Conservation (phyloP, 179 eudicot genomes). For the Beta lomatogona region DNA sequence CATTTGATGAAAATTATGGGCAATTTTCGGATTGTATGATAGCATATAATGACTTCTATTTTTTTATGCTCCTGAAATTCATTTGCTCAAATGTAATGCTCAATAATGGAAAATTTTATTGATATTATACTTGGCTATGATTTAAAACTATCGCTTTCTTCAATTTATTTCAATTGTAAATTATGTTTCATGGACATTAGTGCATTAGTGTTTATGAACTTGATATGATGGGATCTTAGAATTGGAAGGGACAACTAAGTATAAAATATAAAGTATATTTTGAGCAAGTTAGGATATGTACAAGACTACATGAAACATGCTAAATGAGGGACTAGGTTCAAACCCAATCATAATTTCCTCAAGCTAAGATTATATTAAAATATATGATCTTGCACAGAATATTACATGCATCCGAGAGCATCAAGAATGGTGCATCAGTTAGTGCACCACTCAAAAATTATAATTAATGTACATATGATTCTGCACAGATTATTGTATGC, state of each 20-base stretch:
- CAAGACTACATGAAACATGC: background rate
- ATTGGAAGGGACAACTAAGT: background rate
- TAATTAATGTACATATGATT: too few relatives aligned
- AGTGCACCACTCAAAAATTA: too few relatives aligned
- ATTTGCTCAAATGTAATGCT: background rate
- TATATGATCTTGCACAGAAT: too few relatives aligned
- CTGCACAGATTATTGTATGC: too few relatives aligned
- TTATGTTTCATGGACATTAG: background rate
- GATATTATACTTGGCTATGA: slow-evolving; percentile 1
- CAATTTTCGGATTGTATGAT: slow-evolving; percentile 1
- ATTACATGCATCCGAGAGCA: too few relatives aligned
- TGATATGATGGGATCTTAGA: slow-evolving; percentile 6
- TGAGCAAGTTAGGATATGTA: background rate
- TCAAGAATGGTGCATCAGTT: too few relatives aligned
- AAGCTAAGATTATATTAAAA: background rate
- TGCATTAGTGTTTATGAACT: slow-evolving; percentile 1
- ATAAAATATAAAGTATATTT: background rate
- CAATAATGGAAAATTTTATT: background rate
- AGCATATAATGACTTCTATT: background rate
- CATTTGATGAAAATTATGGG: slow-evolving; percentile 15
- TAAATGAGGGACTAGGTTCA: background rate
- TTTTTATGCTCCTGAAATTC: background rate
- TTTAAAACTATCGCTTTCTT: background rate
- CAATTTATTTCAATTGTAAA: background rate
- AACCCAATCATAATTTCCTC: background rate